Evolutionary conservation across 352 stramenopile species (phyloP), one percentile per base, ranked within the genome.

Genomic region (Phytophthora citricola): DNA sequence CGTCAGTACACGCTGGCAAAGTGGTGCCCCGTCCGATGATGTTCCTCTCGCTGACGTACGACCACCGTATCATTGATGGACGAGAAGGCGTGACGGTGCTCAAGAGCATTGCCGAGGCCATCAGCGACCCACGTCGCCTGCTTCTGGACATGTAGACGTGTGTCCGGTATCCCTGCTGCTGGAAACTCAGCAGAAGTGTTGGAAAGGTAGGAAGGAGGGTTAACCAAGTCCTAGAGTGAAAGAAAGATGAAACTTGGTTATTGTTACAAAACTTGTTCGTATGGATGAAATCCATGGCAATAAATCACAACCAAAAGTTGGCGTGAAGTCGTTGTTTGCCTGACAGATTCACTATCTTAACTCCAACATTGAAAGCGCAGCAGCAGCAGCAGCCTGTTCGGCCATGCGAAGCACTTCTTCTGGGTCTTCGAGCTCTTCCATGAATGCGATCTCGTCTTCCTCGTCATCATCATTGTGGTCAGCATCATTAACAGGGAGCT

Each of bases 1-100:
- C 97, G 34, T 89, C 97, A 4, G 90, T 99, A 32, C 69, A 88
- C 20, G 84, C 87, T 58, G 98, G 98, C 51, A 88, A 99, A 75
- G 84, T 99, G 43, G 94, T 99, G 56, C 87, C 97, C 15, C 80
- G 97, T 52, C 98, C 98, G n/a, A 99, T 99, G 97, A 99, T 99
- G 98, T 99, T 99, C 74, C 82, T 99, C 44, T 98, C 98, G 45
- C 87, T 99, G 45, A 99, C 97, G 41, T 99, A 99, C 83, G 98
- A 99, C 85, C 98, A 99, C 89, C 92, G 98, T 68, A 91, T 99
- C 69, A 99, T 99, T 70, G 98, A 99, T 81, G 98, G 98, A 51
- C 95, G 97, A 75, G 98, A 99, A 85, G 97, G 94, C 60, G 98
- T 99, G 54, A 99, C 97, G n/a, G 98, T 99, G 86, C 88, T 99